Percentiles rank a stretch among this genome's conserved stretches.
These are phyloP conservation scores for Syzygium malaccense DNA, from an alignment of 441 rosid genomes.

Conservation along the genomic window DNA sequence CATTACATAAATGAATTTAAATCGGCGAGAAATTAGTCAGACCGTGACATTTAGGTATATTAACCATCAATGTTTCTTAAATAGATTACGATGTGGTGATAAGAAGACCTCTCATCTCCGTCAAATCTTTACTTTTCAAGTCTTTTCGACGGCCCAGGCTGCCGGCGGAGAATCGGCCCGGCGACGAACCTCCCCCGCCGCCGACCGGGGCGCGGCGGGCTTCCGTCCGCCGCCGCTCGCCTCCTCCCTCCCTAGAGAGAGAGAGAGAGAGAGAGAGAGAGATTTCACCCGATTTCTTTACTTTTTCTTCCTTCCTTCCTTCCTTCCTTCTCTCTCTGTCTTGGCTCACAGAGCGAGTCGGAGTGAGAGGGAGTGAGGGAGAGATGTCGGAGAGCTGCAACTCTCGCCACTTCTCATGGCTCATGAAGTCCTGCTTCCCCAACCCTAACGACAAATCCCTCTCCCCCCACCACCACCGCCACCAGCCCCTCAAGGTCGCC, in stretches of 20 bases:
- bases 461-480: slow-evolving; percentile 14
- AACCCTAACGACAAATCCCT: slow-evolving; percentile 33
- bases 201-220: neutral
- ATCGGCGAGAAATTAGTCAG: neutral
- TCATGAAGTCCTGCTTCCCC: slow-evolving; percentile 79
- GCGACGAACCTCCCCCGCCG: neutral
- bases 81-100: neutral
- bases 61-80: neutral
- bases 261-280: neutral
- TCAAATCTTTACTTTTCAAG: neutral
- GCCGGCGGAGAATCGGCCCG: neutral
- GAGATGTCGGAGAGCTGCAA: slow-evolving; percentile 65
- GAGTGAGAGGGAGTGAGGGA: too few relatives aligned
- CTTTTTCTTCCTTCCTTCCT: neutral
- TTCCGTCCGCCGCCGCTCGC: neutral
- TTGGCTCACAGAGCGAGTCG: neutral
- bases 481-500: neutral
- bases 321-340: neutral
- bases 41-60: neutral
- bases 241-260: neutral
- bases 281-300: neutral
- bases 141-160: too few relatives aligned
- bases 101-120: neutral
- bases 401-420: slow-evolving; percentile 90
- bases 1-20: neutral